Evolutionary conservation across 2,329 filamentous ascomycete genomes (phyloP).

Genomic region (Aureobasidium sp.): DNA sequence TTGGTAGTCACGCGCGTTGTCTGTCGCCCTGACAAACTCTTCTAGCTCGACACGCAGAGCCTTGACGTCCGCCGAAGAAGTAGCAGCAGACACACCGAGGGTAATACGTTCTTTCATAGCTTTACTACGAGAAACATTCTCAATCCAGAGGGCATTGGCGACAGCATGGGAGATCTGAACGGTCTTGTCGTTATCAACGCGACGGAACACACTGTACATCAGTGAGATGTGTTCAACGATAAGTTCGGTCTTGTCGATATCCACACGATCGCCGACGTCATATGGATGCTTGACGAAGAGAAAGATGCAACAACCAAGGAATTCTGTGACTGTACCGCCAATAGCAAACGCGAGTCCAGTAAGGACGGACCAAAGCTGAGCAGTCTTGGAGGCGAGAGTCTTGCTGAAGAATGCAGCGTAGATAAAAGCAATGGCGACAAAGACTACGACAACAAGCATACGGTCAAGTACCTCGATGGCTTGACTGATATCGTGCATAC

Average conservation of each 20-base stretch:
- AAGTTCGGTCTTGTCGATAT: constrained; percentile 30
- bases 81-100: constrained; percentile 32
- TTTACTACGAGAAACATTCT: constrained; percentile 40
- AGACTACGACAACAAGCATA: constrained; percentile 33
- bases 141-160: constrained; percentile 41
- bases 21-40: constrained; percentile 33
- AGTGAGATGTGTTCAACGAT: constrained; percentile 37
- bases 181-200: constrained; percentile 31
- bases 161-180: constrained; percentile 41
- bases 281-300: constrained; percentile 96
- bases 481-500: constrained; percentile 38
- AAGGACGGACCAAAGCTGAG: constrained; percentile 31
- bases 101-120: constrained; percentile 39
- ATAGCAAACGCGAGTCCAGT: constrained; percentile 75
- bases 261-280: constrained; percentile 38
- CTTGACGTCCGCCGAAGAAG: constrained; percentile 37
- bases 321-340: constrained; percentile 87
- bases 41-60: constrained; percentile 32
- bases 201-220: constrained; percentile 38
- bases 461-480: constrained; percentile 39
- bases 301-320: constrained; percentile 95
- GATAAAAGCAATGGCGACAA: constrained; percentile 35
- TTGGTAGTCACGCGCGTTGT: constrained; percentile 41
- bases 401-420: constrained; percentile 38
- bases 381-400: constrained; percentile 29